Evolutionary conservation across 805 yeast genomes (phyloP).

Genomic region (Diddensiella caesifluorescens): DNA sequence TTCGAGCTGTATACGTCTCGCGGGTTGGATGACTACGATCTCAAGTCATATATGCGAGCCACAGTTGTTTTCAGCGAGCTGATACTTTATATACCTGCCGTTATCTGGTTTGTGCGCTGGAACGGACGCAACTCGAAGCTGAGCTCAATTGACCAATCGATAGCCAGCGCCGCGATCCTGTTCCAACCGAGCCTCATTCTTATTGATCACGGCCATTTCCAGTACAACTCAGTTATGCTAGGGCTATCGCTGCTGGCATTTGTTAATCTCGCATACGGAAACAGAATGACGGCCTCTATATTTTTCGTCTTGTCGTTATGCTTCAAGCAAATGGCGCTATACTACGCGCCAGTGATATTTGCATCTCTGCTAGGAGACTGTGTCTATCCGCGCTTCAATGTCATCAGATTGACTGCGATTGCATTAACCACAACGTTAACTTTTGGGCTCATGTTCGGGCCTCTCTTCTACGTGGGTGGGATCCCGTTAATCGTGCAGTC

Average conservation of each 20-base stretch:
- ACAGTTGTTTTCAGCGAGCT: slow-evolving; percentile 75
- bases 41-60: slow-evolving; percentile 81
- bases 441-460: slow-evolving; percentile 48
- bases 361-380: slow-evolving; percentile 63
- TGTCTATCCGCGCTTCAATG: slow-evolving; percentile 40
- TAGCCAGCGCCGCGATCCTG: slow-evolving; percentile 71
- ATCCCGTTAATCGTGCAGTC: slow-evolving; percentile 51
- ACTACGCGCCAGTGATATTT: slow-evolving; percentile 86
- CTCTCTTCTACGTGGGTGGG: slow-evolving; percentile 44
- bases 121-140: slow-evolving; percentile 53
- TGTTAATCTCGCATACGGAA: slow-evolving; percentile 57
- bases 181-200: slow-evolving; percentile 78
- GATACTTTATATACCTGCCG: slow-evolving; percentile 71
- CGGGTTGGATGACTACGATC: slow-evolving; percentile 60
- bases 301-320: slow-evolving; percentile 73
- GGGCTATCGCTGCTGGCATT: slow-evolving; percentile 73
- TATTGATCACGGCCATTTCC: slow-evolving; percentile 97
- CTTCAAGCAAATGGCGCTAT: slow-evolving; percentile 94
- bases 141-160: slow-evolving; percentile 68
- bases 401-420: slow-evolving; percentile 55
- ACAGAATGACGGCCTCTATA: slow-evolving; percentile 61
- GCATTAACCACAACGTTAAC: slow-evolving; percentile 59
- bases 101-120: slow-evolving; percentile 63
- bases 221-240: slow-evolving; percentile 89
- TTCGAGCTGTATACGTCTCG: slow-evolving; percentile 67